Evolutionary conservation across 2,329 filamentous ascomycete species (phyloP), one percentile per base, ranked within the genome.

Genomic region (Botrytis fragariae): DNA sequence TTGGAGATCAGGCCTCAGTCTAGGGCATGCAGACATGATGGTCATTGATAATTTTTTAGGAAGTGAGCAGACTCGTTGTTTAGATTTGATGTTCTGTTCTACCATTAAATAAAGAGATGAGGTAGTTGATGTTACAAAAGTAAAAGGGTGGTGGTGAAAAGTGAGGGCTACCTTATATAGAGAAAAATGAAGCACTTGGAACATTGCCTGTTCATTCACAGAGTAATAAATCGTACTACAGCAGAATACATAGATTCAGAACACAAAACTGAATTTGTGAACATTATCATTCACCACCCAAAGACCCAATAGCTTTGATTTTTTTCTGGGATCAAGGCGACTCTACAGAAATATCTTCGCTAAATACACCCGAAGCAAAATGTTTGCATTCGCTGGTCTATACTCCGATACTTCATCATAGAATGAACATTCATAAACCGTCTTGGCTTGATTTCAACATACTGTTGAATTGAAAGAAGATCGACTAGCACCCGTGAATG

Each of bases 201-300:
- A 18, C 16, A 18, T 4, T 57, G 2, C 3, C 0, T 29, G 1
- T 57, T 6, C n/a, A 37, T 48, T 25, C 20, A 48, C 29, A 65
- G 29, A 48, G 42, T 4, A 48, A 9, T 1, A n/a, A 2, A 18
- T 29, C 6, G 1, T 22, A 32, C 18, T 45, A 32, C 3, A 16
- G 42, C 10, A 64, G 10, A 18, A 2, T 22, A 32, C 10, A 32
- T 29, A 22, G 25, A 64, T 64, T 32, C 39, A 64, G 9, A 32
- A 4, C 1, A 7, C 1, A 1, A 61, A 22, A 25, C 0, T 39
- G 10, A 1, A 3, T 4, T 16, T 37, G 1, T 10, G 2, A 22
- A 25, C 35, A 25, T 35, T 14, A 9, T 14, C 14, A 57, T 57
- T 57, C 6, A 29, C 0, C 14, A 0, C n/a, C 0, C 1, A 4